Percentiles rank a stretch among this genome's conserved stretches.
Evolutionary conservation across 2,329 filamentous ascomycete genomes (phyloP).

Genomic region (Aspergillus hiratsukae): DNA sequence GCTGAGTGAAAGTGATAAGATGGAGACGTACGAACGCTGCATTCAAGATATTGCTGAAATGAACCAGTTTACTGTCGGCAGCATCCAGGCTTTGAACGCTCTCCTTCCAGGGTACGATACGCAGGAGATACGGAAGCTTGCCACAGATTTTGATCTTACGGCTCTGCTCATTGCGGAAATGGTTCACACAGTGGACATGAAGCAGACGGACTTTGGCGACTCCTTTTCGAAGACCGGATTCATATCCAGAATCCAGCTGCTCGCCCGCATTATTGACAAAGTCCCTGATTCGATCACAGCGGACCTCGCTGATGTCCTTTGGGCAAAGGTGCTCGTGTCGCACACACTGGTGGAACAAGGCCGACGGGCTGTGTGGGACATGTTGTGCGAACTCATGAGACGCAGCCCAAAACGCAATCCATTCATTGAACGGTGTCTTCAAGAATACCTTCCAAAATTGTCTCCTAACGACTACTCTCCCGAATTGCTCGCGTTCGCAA

Average conservation of each 20-base stretch:
- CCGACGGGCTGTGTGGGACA: constrained; percentile 64
- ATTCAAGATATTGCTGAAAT: constrained; percentile 62
- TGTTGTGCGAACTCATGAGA: constrained; percentile 48
- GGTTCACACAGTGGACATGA: constrained; percentile 49
- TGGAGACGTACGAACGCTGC: constrained; percentile 62
- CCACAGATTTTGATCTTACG: constrained; percentile 58
- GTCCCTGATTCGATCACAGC: constrained; percentile 59
- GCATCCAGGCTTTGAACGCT: constrained; percentile 60
- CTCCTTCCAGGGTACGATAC: constrained; percentile 39
- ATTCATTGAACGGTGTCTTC: constrained; percentile 43
- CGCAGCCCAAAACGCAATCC: constrained; percentile 28
- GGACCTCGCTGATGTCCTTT: constrained; percentile 61
- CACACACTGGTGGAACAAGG: constrained; percentile 57
- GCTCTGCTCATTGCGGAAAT: constrained; percentile 62
- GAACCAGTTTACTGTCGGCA: constrained; percentile 64
- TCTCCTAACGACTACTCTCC: constrained; percentile 34
- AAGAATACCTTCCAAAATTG: constrained; percentile 38
- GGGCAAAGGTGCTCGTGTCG: constrained; percentile 67
- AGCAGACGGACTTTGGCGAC: constrained; percentile 40
- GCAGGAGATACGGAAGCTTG: constrained; percentile 55
- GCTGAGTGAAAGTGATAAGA: constrained; percentile 53
- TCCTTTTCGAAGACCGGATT: constrained; percentile 41
- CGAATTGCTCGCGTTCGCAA: constrained; percentile 41
- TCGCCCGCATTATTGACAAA: constrained; percentile 56
- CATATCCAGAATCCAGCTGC: constrained; percentile 54